Evolutionary conservation across 2,329 filamentous ascomycete species (phyloP).

Genomic region (Colletotrichum karsti): DNA sequence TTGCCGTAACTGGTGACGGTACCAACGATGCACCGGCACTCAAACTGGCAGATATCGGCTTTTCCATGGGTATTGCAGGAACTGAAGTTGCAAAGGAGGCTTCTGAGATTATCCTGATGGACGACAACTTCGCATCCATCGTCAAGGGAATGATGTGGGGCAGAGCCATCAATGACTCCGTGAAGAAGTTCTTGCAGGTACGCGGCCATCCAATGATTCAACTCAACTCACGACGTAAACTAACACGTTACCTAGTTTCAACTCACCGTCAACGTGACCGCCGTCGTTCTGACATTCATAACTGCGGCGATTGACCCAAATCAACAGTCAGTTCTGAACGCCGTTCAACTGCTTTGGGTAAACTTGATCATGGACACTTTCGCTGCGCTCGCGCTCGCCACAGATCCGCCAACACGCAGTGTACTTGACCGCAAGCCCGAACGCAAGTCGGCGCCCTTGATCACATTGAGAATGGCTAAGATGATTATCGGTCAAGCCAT

Average conservation of each 20-base stretch:
- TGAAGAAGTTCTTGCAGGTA: slow-evolving; percentile 70
- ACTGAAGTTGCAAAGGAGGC: slow-evolving; percentile 72
- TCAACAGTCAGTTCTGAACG: slow-evolving; percentile 62
- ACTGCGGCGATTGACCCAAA: slow-evolving; percentile 61
- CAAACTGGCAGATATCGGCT: slow-evolving; percentile 73
- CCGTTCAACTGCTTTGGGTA: slow-evolving; percentile 69
- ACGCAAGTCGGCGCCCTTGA: slow-evolving; percentile 25
- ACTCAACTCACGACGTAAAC: slow-evolving; percentile 40
- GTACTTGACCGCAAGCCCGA: slow-evolving; percentile 58
- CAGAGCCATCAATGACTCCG: slow-evolving; percentile 69
- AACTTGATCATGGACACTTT: slow-evolving; percentile 73
- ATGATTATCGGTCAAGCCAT: slow-evolving; percentile 72
- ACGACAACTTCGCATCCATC: slow-evolving; percentile 71
- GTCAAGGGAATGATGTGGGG: slow-evolving; percentile 71
- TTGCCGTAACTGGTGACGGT: slow-evolving; percentile 73
- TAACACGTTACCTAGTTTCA: slow-evolving; percentile 48
- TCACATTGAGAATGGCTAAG: slow-evolving; percentile 59
- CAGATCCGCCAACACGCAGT: slow-evolving; percentile 41
- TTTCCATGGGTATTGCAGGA: slow-evolving; percentile 74
- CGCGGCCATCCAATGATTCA: slow-evolving; percentile 37
- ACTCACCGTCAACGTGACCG: slow-evolving; percentile 71
- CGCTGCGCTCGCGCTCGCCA: slow-evolving; percentile 58
- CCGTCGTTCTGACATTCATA: slow-evolving; percentile 66
- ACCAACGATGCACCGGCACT: slow-evolving; percentile 73
- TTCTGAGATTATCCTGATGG: slow-evolving; percentile 68